These are phyloP conservation scores for Pythium aphanidermatum DNA, from an alignment of 352 stramenopile species.

Conservation along the genomic window DNA sequence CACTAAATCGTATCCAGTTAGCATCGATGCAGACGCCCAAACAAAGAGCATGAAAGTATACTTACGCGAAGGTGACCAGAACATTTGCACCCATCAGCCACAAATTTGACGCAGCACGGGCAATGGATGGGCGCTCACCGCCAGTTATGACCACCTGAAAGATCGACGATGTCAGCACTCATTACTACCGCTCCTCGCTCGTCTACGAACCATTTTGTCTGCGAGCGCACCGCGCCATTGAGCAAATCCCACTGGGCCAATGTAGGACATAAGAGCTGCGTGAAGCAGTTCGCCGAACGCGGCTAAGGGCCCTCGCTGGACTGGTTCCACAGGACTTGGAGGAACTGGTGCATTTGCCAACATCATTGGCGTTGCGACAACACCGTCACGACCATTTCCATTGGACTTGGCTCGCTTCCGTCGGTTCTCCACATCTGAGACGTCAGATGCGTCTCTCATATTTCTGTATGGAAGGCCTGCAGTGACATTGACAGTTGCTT, in stretches of 20 bases:
- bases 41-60: conserved; percentile 2
- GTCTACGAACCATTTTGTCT: conserved; percentile 48
- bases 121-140: conserved; percentile 40
- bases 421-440: conserved; percentile 17
- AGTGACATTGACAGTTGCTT: too few relatives aligned
- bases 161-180: too few relatives aligned
- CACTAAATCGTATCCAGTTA: conserved; percentile 13
- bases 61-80: conserved; percentile 58
- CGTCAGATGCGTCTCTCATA: too few relatives aligned
- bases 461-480: too few relatives aligned
- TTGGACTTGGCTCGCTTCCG: conserved; percentile 8
- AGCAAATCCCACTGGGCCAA: conserved; percentile 11
- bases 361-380: not conserved
- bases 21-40: not conserved
- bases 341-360: too few relatives aligned
- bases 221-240: conserved; percentile 36
- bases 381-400: not conserved
- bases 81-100: conserved; percentile 66
- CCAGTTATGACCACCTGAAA: conserved; percentile 65
- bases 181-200: too few relatives aligned
- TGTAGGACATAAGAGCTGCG: conserved; percentile 12
- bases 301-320: too few relatives aligned
- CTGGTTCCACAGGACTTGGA: too few relatives aligned
- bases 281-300: conserved; percentile 6
- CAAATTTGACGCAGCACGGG: conserved; percentile 45